Percentiles rank a stretch among this genome's conserved stretches.
phyloP scores from a whole-genome alignment of 2,329 filamentous ascomycete genomes.

The Lecanicillium sp. region DNA sequence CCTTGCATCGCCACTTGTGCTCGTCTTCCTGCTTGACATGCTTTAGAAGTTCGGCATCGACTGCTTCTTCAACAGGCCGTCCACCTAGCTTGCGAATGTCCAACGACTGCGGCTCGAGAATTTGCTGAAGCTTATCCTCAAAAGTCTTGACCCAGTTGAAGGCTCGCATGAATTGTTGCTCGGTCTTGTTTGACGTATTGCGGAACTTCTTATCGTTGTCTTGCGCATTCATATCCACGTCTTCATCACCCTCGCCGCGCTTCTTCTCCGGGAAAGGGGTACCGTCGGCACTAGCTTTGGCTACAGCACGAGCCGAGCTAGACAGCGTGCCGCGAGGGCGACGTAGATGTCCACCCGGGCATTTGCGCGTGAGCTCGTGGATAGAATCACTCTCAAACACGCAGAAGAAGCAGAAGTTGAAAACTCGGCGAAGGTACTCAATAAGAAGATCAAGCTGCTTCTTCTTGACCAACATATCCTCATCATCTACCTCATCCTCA shows the following conservation, averaged over 20 bases:
- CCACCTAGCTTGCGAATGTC: conserved; percentile 90
- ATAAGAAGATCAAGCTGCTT: conserved; percentile 94
- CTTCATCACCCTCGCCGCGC: conserved; percentile 61
- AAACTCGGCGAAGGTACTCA: conserved; percentile 92
- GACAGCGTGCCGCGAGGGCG: conserved; percentile 82
- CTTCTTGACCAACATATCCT: conserved; percentile 85
- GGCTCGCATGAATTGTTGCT: conserved; percentile 87
- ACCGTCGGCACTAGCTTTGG: conserved; percentile 74
- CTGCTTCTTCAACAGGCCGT: conserved; percentile 74
- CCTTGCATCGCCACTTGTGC: conserved; percentile 93
- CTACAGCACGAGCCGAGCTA: conserved; percentile 75
- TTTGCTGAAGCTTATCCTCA: conserved; percentile 90
- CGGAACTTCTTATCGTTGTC: conserved; percentile 66
- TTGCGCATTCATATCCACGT: conserved; percentile 43
- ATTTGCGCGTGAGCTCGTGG: conserved; percentile 92
- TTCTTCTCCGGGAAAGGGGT: conserved; percentile 82
- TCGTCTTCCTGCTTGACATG: conserved; percentile 97
- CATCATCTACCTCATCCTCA: conserved; percentile 79
- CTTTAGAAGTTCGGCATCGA: conserved; percentile 80
- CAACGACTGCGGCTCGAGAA: conserved; percentile 81
- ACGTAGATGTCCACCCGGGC: conserved; percentile 92
- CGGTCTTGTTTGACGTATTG: conserved; percentile 65
- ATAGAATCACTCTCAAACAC: conserved; percentile 98
- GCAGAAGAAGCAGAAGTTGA: conserved; percentile 99
- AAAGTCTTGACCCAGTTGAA: conserved; percentile 99